These are phyloP conservation scores for Trypanosoma vivax DNA, from an alignment of 208 protist genomes.

Conservation along the genomic window DNA sequence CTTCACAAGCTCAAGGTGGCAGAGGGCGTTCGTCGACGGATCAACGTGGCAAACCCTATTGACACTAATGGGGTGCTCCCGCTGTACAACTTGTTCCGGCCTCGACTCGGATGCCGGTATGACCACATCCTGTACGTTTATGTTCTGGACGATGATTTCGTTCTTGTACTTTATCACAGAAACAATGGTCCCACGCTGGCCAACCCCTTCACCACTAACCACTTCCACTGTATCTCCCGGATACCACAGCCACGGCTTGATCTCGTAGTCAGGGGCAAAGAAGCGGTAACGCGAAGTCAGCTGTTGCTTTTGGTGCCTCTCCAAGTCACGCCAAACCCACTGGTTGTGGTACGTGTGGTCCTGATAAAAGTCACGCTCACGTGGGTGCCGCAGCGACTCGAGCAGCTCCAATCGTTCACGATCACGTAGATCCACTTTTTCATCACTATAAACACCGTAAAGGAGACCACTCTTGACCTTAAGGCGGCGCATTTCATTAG, in stretches of 20 bases:
- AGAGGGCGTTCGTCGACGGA: conserved; percentile 69
- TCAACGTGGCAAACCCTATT: conserved; percentile 72
- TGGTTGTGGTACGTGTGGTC: conserved; percentile 91
- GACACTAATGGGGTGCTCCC: conserved; percentile 78
- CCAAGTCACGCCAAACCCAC: conserved; percentile 73
- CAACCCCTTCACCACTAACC: conserved; percentile 51
- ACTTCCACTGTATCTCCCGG: conserved; percentile 85
- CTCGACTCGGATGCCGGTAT: conserved; percentile 79
- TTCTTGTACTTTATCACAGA: conserved; percentile 87
- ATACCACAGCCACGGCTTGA: conserved; percentile 79
- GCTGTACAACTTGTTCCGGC: conserved; percentile 82
- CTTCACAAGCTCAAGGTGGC: conserved; percentile 65
- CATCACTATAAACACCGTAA: conserved; percentile 62
- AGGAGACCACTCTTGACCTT: conserved; percentile 65
- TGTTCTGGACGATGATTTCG: conserved; percentile 83
- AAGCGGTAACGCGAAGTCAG: conserved; percentile 52
- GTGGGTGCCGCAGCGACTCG: conserved; percentile 76
- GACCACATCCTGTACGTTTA: conserved; percentile 85
- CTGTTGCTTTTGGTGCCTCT: conserved; percentile 54
- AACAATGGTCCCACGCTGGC: conserved; percentile 80
- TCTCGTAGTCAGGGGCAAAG: conserved; percentile 55
- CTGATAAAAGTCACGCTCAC: conserved; percentile 88
- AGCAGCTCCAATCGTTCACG: conserved; percentile 71
- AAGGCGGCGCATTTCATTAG: conserved; percentile 55
- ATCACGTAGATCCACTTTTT: conserved; percentile 70